Base-by-base conservation (phyloP, 768 basidiomycete genomes). In the Psilocybe subaeruginosa region DNA sequence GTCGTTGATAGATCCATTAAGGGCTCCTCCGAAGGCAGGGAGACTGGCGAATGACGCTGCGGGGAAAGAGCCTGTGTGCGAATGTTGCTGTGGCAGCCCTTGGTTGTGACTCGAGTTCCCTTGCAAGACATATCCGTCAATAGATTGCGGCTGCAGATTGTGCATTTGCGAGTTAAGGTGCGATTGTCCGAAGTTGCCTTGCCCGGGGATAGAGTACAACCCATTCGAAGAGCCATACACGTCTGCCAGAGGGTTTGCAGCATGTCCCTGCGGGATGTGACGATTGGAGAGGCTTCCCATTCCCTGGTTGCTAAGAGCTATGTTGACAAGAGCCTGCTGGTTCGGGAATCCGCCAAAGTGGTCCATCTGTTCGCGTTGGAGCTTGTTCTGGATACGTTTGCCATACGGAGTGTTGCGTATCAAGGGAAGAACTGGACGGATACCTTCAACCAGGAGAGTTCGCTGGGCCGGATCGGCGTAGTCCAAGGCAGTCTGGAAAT, bases 381-480 rank as follows among this genome's bases (percentile, higher is more conserved):
- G 80, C 78, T 98, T 98, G 81, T 95, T 96, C 76, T 98, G 97
- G 70, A 99, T 99, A 47, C 97, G 90, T 81, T 99, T 99, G 68
- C 97, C 97, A 69, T 99, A 99, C 6, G 97, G 97, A 8, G 97
- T 99, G 78, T 99, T 99, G 70, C 97, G 92, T 72, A 99, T 99
- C 69, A 98, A 84, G 2, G 97, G 97, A 27, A 99, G 84, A 62
- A 99, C 95, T n/a, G 97, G 97, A 53, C 97, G 91, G 73, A 99
- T 99, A 67, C 93, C 94, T 71, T 99, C 97, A 17, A 99, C 94
- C 27, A 99, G 88, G 64, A 95, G 83, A 4, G 90, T 87, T 61
- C 97, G 90, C 74, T 99, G 97, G 19, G 75, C 81, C n/a, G 95
- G 91, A 68, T 99, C 97, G 37, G 97, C 95, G 66, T 99, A 99